phyloP scores from a whole-genome alignment of 305 asterid genomes.

The Salvia sclarea region DNA sequence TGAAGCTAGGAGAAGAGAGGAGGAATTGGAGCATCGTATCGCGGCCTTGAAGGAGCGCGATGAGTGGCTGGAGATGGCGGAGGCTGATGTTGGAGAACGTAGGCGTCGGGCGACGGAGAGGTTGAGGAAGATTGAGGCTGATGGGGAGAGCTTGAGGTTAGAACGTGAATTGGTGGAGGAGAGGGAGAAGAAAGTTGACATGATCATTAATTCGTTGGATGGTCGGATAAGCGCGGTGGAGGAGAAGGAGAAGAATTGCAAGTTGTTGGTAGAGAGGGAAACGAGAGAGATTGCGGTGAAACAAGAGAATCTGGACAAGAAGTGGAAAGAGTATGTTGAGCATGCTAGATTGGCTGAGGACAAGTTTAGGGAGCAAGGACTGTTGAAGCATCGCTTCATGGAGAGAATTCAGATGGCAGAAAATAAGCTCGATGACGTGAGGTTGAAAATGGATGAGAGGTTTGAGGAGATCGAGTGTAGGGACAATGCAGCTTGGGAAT shows the following conservation, averaged over 20 bases:
- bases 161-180: slow-evolving; percentile 28
- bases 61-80: slow-evolving; percentile 21
- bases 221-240: slow-evolving; percentile 27
- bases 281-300: slow-evolving; percentile 29
- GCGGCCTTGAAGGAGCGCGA: slow-evolving; percentile 16
- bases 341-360: slow-evolving; percentile 35
- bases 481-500: slow-evolving; percentile 30
- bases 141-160: slow-evolving; percentile 19
- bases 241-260: slow-evolving; percentile 29
- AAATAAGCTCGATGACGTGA: slow-evolving; percentile 32
- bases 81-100: neutral
- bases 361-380: slow-evolving; percentile 8
- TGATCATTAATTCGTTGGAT: slow-evolving; percentile 22
- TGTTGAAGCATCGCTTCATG: slow-evolving; percentile 8
- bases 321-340: slow-evolving; percentile 19
- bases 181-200: slow-evolving; percentile 29
- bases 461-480: slow-evolving; percentile 30
- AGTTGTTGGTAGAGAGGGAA: slow-evolving; percentile 10
- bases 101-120: slow-evolving; percentile 6
- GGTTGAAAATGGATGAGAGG: slow-evolving; percentile 28
- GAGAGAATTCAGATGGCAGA: slow-evolving; percentile 36
- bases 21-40: slow-evolving; percentile 13
- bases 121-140: slow-evolving; percentile 28
- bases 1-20: slow-evolving; percentile 16
- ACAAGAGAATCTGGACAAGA: slow-evolving; percentile 31